These are phyloP conservation scores for Chaetomidium leptoderma DNA, from an alignment of 495 filamentous ascomycete species.

Conservation along the genomic window DNA sequence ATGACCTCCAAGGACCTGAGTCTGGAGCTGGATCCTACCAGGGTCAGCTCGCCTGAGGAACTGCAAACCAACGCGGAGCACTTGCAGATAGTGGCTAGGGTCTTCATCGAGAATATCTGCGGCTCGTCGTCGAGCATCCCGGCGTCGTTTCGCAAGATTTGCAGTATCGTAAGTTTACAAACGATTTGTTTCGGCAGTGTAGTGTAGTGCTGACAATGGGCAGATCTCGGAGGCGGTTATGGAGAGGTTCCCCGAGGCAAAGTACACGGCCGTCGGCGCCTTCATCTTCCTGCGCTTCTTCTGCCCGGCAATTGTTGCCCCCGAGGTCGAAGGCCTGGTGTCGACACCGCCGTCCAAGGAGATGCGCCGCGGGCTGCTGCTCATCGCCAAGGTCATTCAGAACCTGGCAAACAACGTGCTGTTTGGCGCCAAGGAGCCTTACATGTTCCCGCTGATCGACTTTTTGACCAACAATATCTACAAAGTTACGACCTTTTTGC, in stretches of 20 bases:
- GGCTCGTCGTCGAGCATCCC: slow-evolving; percentile 56
- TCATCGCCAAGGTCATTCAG: slow-evolving; percentile 65
- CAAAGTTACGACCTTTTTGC: slow-evolving; percentile 56
- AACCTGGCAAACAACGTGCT: slow-evolving; percentile 66
- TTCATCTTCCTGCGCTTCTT: slow-evolving; percentile 69
- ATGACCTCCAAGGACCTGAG: slow-evolving; percentile 57
- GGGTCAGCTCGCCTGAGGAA: slow-evolving; percentile 53
- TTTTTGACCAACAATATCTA: slow-evolving; percentile 62
- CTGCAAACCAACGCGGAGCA: slow-evolving; percentile 57
- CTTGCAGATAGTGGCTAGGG: slow-evolving; percentile 56
- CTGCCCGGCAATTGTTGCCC: slow-evolving; percentile 64
- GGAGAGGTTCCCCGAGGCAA: slow-evolving; percentile 59
- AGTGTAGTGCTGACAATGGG: background rate
- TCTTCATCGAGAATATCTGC: slow-evolving; percentile 64
- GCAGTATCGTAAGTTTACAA: slow-evolving; percentile 48
- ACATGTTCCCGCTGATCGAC: slow-evolving; percentile 63
- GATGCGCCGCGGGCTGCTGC: slow-evolving; percentile 59
- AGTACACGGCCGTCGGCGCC: slow-evolving; percentile 64
- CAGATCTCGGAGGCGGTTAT: slow-evolving; percentile 56
- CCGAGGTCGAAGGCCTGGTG: slow-evolving; percentile 61
- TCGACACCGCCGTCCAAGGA: slow-evolving; percentile 55
- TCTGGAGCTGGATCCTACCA: slow-evolving; percentile 59
- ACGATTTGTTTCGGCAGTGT: background rate
- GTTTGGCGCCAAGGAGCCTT: slow-evolving; percentile 66
- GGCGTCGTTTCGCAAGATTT: slow-evolving; percentile 59